phyloP scores from a whole-genome alignment of 805 yeast genomes.

The Saccharomycodes ludwigii region DNA sequence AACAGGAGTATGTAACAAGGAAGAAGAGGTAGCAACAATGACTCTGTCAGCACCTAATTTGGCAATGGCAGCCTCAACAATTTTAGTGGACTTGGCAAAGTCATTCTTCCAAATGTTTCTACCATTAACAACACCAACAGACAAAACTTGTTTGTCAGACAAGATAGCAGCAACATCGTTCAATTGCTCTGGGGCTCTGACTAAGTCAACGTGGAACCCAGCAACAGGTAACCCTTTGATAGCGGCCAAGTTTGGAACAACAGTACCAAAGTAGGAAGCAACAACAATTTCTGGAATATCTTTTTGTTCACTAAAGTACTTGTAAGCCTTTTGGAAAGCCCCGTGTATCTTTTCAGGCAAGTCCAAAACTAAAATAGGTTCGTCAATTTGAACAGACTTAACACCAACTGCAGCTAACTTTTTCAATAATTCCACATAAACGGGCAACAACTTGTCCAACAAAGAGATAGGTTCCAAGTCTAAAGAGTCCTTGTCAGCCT shows the following conservation, averaged over 20 bases:
- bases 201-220: slow-evolving; percentile 94
- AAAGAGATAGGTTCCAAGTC: slow-evolving; percentile 89
- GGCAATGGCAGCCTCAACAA: slow-evolving; percentile 71
- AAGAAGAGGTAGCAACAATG: slow-evolving; percentile 88
- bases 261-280: slow-evolving; percentile 96
- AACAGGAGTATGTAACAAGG: slow-evolving; percentile 96
- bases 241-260: slow-evolving; percentile 88
- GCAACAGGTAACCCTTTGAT: slow-evolving; percentile 84
- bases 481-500: slow-evolving; percentile 94
- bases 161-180: slow-evolving; percentile 65
- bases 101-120: slow-evolving; percentile 99
- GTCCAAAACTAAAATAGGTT: slow-evolving; percentile 92
- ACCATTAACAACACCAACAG: slow-evolving; percentile 97
- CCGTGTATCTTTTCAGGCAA: slow-evolving; percentile 72
- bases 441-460: slow-evolving; percentile 83
- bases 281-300: slow-evolving; percentile 42
- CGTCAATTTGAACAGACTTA: slow-evolving; percentile 88
- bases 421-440: slow-evolving; percentile 76
- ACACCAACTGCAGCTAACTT: slow-evolving; percentile 94
- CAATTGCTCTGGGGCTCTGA: slow-evolving; percentile 92
- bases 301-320: slow-evolving; percentile 51
- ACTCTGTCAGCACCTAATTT: slow-evolving; percentile 81
- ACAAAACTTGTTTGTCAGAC: slow-evolving; percentile 60
- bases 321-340: slow-evolving; percentile 84
- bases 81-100: slow-evolving; percentile 72